Evolutionary conservation across 1,139 yeast species (phyloP).

Genomic region (Pichia sp.): DNA sequence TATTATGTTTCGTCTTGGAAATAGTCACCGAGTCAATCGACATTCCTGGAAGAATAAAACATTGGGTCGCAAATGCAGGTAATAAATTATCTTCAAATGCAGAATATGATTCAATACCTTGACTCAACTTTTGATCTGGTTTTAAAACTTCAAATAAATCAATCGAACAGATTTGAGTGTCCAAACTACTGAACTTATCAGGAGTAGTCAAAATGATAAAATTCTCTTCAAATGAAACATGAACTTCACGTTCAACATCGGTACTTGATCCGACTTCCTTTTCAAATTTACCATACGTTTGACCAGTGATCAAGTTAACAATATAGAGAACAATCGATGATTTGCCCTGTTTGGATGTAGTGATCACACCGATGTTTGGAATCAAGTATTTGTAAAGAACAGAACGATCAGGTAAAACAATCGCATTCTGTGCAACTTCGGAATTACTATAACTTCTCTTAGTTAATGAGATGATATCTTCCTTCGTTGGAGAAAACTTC

Average conservation of each 20-base stretch:
- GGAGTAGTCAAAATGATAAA: slow-evolving; percentile 72
- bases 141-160: slow-evolving; percentile 71
- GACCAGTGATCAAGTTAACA: slow-evolving; percentile 71
- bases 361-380: slow-evolving; percentile 62
- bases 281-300: slow-evolving; percentile 40
- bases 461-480: slow-evolving; percentile 39
- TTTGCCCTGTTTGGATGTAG: slow-evolving; percentile 40
- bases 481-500: slow-evolving; percentile 12
- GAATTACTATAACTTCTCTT: slow-evolving; percentile 43
- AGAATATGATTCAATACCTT: slow-evolving; percentile 29
- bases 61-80: slow-evolving; percentile 50
- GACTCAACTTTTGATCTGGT: slow-evolving; percentile 42
- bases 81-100: slow-evolving; percentile 17
- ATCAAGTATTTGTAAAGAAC: slow-evolving; percentile 84
- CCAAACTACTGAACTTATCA: slow-evolving; percentile 43
- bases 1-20: slow-evolving; percentile 69
- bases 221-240: slow-evolving; percentile 72
- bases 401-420: slow-evolving; percentile 64
- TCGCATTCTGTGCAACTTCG: slow-evolving; percentile 64
- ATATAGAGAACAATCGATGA: slow-evolving; percentile 44
- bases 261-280: slow-evolving; percentile 2
- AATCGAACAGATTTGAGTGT: slow-evolving; percentile 64
- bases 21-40: slow-evolving; percentile 48
- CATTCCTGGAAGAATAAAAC: slow-evolving; percentile 62
- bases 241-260: slow-evolving; percentile 33